These are phyloP conservation scores for Didymella exigua DNA, from an alignment of 2,329 filamentous ascomycete genomes.

Conservation along the genomic window DNA sequence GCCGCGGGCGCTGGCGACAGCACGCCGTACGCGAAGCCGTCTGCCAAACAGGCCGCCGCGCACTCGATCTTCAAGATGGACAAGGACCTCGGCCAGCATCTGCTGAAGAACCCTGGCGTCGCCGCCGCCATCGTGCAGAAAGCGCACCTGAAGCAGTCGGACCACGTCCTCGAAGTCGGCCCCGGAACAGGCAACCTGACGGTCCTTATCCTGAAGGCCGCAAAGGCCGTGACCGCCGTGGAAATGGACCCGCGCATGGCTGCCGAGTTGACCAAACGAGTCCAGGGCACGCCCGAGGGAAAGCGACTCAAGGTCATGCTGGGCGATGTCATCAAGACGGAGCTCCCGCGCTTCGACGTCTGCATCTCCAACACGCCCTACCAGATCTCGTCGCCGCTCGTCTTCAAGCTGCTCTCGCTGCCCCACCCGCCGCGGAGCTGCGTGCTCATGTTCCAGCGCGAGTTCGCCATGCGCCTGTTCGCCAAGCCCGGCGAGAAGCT, in stretches of 20 bases:
- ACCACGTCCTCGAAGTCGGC: slow-evolving; percentile 86
- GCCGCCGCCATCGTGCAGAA: slow-evolving; percentile 84
- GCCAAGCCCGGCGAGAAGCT: slow-evolving; percentile 86
- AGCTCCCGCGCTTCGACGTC: slow-evolving; percentile 76
- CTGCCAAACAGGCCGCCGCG: slow-evolving; percentile 56
- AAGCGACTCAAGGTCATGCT: slow-evolving; percentile 86
- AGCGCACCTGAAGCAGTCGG: slow-evolving; percentile 86
- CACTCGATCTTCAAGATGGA: slow-evolving; percentile 99
- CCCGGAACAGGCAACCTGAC: slow-evolving; percentile 90
- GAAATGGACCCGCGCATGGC: slow-evolving; percentile 97
- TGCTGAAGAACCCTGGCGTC: slow-evolving; percentile 89
- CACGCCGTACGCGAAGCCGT: slow-evolving; percentile 54
- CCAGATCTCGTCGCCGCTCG: slow-evolving; percentile 86
- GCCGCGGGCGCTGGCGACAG: slow-evolving; percentile 40
- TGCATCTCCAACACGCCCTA: slow-evolving; percentile 81
- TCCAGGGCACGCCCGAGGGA: slow-evolving; percentile 79
- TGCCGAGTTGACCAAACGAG: slow-evolving; percentile 89
- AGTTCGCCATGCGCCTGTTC: slow-evolving; percentile 89
- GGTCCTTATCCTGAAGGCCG: slow-evolving; percentile 84
- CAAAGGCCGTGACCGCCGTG: slow-evolving; percentile 81
- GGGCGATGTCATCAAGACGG: slow-evolving; percentile 89
- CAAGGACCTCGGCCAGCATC: slow-evolving; percentile 86
- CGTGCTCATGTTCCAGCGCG: slow-evolving; percentile 95
- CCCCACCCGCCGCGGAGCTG: slow-evolving; percentile 80
- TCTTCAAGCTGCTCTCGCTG: slow-evolving; percentile 86